Evolutionary conservation across 176 grass and related monocot species (phyloP), one percentile per base, ranked within the genome.

Genomic region (Triticum aestivum): DNA sequence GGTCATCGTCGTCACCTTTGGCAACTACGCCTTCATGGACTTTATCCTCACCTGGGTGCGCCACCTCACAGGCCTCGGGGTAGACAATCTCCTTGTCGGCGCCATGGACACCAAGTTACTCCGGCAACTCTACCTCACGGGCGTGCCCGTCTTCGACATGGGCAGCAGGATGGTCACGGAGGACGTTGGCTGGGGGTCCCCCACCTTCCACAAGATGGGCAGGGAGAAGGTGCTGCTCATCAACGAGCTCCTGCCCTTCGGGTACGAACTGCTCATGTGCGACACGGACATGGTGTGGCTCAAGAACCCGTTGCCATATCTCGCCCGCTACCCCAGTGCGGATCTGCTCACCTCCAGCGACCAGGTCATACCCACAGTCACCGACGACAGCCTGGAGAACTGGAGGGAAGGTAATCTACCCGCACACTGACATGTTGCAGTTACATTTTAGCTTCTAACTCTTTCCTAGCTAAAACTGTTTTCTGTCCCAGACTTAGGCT

Each of bases 241-340:
- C 84, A 99, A 99, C 78, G 80, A 91, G 72, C 86, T 99, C 69
- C 80, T 99, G 45, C 94, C 90, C 29, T 96, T 94, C 78, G 97
- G 94, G 9, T 94, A 91, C 83, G 97, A 99, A 69, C 83, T 99
- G 83, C 94, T 99, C 61, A 90, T 99, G 92, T 99, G 97, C 78
- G 97, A 99, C 86, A 99, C 97, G 51, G 97, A 99, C 82, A 99
- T 96, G 97, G 97, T 99, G 58, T 99, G 97, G 97, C 88, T 96
- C 63, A 96, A 99, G 94, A 91, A 96, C 88, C 97, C 97, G 5
- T 61, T 96, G 72, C 83, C 94, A 65, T 96, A 99, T 79, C 83
- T 99, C 67, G 87, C 97, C 73, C 90, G 94, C 15, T 94, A 91
- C 89, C 94, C 94, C 24, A 87, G 90, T 73, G 92, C 94, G 82